Percentiles rank a stretch among this genome's conserved stretches.
Evolutionary conservation across 2,329 filamentous ascomycete species (phyloP).

Genomic region (Colletotrichum tofieldiae): DNA sequence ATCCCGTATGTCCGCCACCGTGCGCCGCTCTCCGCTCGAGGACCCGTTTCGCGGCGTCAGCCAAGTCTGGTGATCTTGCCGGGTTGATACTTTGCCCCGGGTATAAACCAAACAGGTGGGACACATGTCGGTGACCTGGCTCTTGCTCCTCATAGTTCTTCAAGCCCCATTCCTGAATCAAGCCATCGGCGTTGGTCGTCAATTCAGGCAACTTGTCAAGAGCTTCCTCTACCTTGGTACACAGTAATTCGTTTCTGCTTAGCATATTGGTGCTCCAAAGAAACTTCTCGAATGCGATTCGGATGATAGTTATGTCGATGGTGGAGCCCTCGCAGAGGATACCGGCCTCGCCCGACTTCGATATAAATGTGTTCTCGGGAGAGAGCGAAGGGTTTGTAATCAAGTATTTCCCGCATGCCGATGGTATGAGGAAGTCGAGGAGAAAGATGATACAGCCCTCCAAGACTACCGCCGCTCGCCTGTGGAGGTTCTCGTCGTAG

Average conservation of each 20-base stretch:
- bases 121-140: constrained; percentile 66
- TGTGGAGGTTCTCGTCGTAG: constrained; percentile 51
- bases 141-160: constrained; percentile 58
- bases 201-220: constrained; percentile 45
- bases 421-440: constrained; percentile 48
- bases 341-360: constrained; percentile 53
- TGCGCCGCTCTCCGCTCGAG: constrained; percentile 50
- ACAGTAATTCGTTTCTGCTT: constrained; percentile 14
- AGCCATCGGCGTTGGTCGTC: constrained; percentile 47
- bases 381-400: constrained; percentile 49
- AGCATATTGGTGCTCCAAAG: constrained; percentile 46
- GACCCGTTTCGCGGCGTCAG: constrained; percentile 49
- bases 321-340: constrained; percentile 61
- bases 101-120: constrained; percentile 65
- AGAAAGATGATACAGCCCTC: constrained; percentile 51
- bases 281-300: constrained; percentile 44
- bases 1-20: constrained; percentile 64
- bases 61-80: constrained; percentile 39
- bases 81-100: constrained; percentile 54
- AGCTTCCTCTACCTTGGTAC: constrained; percentile 13
- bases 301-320: constrained; percentile 58
- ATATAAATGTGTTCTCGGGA: constrained; percentile 48
- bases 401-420: constrained; percentile 47
- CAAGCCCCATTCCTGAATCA: constrained; percentile 63
- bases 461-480: constrained; percentile 48